phyloP scores from a whole-genome alignment of 805 yeast genomes.

The Danielozyma ontarioensis region DNA sequence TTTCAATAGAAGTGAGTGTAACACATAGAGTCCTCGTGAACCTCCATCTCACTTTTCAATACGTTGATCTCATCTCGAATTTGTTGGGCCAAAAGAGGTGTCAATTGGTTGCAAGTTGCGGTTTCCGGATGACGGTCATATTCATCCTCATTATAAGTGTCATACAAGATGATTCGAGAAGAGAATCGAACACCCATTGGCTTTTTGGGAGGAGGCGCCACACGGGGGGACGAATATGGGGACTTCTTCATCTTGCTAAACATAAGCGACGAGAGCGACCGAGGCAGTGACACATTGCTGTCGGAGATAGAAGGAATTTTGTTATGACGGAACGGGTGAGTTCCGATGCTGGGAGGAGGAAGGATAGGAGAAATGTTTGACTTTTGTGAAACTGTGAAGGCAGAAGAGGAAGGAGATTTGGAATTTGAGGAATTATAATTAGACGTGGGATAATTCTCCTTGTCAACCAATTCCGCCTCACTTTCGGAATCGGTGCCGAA shows the following conservation, averaged over 20 bases:
- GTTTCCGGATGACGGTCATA: constrained; percentile 91
- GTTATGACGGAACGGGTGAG: constrained; percentile 28
- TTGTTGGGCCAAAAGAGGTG: constrained; percentile 80
- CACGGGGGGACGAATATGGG: constrained; percentile 6
- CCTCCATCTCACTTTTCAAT: constrained; percentile 73
- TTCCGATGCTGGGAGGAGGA: constrained; percentile 4
- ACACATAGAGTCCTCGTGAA: constrained; percentile 73
- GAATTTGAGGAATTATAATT: no score
- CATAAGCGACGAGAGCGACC: constrained; percentile 27
- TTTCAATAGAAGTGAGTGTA: constrained; percentile 88
- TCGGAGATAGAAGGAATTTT: constrained; percentile 26
- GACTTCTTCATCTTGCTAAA: constrained; percentile 21
- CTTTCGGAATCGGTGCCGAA: constrained; percentile 27
- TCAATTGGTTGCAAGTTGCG: constrained; percentile 87
- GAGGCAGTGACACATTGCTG: constrained; percentile 20
- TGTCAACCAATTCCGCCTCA: constrained; percentile 17
- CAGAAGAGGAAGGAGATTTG: no score
- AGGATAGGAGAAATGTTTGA: no score
- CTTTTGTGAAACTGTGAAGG: no score
- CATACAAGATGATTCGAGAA: constrained; percentile 75
- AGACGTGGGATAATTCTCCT: no score
- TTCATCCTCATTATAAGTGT: constrained; percentile 75
- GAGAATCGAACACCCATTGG: constrained; percentile 67
- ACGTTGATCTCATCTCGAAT: constrained; percentile 82
- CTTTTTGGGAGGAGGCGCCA: constrained; percentile 3